Evolutionary conservation across 257 asterid genomes (phyloP).

Genomic region (Echium plantagineum): DNA sequence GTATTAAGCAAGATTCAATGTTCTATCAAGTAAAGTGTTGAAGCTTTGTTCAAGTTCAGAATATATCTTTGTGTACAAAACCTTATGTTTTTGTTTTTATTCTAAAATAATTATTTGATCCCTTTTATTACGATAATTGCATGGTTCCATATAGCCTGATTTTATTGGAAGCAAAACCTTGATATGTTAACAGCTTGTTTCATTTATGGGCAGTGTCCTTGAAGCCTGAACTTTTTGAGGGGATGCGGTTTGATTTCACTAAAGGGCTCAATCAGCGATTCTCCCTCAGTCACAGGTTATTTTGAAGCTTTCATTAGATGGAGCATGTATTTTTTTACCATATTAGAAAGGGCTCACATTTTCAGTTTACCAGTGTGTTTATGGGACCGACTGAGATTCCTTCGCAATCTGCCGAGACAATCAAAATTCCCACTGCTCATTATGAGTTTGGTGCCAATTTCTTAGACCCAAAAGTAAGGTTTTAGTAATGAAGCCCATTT

Average conservation of each 20-base stretch:
- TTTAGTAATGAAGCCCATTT: neutral
- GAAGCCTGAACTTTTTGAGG: conserved; percentile 98
- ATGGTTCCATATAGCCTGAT: neutral
- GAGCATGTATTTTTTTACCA: too few species aligned
- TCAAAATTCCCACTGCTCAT: conserved; percentile 79
- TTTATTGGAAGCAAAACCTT: neutral
- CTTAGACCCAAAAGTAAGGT: conserved; percentile 66
- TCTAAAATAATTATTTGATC: too few species aligned
- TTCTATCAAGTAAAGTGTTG: too few species aligned
- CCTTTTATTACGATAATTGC: neutral
- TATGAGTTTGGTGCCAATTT: conserved; percentile 96
- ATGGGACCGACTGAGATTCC: conserved; percentile 98
- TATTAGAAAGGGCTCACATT: neutral
- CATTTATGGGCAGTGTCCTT: conserved; percentile 70
- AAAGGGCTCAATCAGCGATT: conserved; percentile 85
- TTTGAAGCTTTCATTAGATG: conserved; percentile 5
- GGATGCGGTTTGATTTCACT: conserved; percentile 90
- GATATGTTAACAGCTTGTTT: conserved; percentile 2
- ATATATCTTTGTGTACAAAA: too few species aligned
- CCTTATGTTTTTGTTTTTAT: too few species aligned
- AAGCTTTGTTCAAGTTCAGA: too few species aligned
- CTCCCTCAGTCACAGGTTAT: conserved; percentile 89
- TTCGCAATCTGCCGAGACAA: conserved; percentile 73
- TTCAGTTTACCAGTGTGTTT: conserved; percentile 43
- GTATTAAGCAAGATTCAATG: too few species aligned